phyloP scores from a whole-genome alignment of 1,284 basidiomycete genomes.

The Puccinia coronata region DNA sequence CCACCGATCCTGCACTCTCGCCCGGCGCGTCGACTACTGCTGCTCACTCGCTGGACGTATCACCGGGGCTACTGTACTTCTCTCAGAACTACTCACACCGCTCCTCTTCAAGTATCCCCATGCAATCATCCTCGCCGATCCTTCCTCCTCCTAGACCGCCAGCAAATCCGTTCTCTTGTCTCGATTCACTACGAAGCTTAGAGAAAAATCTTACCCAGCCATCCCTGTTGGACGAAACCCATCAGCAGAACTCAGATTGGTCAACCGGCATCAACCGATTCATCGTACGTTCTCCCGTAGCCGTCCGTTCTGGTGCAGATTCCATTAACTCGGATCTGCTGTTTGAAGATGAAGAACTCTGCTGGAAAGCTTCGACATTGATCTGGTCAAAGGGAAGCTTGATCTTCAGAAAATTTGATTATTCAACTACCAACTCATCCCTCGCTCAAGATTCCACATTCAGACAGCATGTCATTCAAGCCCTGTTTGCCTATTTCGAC shows the following conservation, averaged over 20 bases:
- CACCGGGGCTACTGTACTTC: slow-evolving; percentile 33
- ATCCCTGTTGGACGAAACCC: slow-evolving; percentile 23
- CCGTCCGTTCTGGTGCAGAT: background rate
- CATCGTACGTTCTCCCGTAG: slow-evolving; percentile 15
- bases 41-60: slow-evolving; percentile 11
- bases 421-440: slow-evolving; percentile 32
- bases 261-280: slow-evolving; percentile 45
- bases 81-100: background rate
- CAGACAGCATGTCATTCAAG: slow-evolving; percentile 49
- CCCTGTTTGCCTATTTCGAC: slow-evolving; percentile 46
- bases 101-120: background rate
- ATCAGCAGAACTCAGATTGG: slow-evolving; percentile 28
- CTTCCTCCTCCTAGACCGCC: slow-evolving; percentile 14
- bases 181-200: slow-evolving; percentile 29
- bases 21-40: background rate
- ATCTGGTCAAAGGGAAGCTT: slow-evolving; percentile 49
- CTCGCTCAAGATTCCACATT: slow-evolving; percentile 8
- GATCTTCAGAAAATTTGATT: slow-evolving; percentile 48
- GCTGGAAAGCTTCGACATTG: slow-evolving; percentile 44
- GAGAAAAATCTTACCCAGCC: slow-evolving; percentile 45
- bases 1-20: background rate
- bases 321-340: background rate
- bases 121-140: background rate
- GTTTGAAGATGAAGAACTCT: slow-evolving; percentile 41
- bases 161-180: slow-evolving; percentile 47